Evolutionary conservation across 75 land plant species (phyloP), one percentile per base, ranked within the genome.

Genomic region (Pinus tabuliformis): DNA sequence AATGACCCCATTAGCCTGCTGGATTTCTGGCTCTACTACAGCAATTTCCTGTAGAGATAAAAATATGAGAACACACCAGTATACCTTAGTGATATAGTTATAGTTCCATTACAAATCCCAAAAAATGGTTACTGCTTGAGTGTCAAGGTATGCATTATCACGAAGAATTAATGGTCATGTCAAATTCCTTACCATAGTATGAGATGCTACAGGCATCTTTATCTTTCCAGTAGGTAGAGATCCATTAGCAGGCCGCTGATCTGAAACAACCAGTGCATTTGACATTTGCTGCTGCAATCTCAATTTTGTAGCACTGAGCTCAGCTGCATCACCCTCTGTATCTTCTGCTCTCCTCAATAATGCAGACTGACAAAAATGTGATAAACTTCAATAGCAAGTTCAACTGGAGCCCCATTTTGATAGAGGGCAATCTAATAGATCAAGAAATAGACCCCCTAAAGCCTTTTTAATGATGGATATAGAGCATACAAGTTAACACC

Each of bases 311-410:
- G 99, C 99, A 89, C 99, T 97, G 81, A 90, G 86, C 74, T 97
- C 99, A 12, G 99, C 99, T 39, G 94, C 82, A 73, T 97, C 98
- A 72, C 78, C 85, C 80, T 97, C 99, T 45, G 90, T 77, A 83
- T 97, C 93, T 86, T 93, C 98, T 65, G 99, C 96, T 73, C 89
- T 95, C 71, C 86, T 97, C 71, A 97, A 80, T 83, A 97, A 86
- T 59, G 99, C 83, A 20, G 98, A 97, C 99, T 97, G 70, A 5
- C 59, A 64, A 0, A 16, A 24, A 77, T 72, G 76, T 4, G 42
- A 4, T 26, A 22, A 26, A 14, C 9, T 49, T 62, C 54, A 65
- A 22, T 28, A 28, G 22, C 54, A 24, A 45, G 52, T 37, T 33
- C 26, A 45, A 56, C 24, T 57, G n/a, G 36, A 0, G n/a, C 33